These are phyloP conservation scores for Vitis labrusca DNA, from an alignment of 164 flowering plant genomes.

Conservation along the genomic window DNA sequence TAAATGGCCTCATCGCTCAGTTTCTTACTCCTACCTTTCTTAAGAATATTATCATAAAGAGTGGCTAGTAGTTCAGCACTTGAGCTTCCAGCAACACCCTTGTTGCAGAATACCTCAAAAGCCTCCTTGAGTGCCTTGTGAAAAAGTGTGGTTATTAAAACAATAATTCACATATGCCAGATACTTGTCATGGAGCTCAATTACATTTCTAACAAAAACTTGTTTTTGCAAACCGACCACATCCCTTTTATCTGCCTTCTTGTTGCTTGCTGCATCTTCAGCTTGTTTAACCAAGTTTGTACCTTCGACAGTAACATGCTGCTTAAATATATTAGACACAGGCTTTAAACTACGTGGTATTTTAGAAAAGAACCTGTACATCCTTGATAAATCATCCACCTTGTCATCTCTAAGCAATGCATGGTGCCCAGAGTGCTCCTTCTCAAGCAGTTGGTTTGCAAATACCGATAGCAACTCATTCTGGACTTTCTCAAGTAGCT, in stretches of 20 bases:
- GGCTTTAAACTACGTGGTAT: slow-evolving; percentile 80
- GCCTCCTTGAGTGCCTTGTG: slow-evolving; percentile 99
- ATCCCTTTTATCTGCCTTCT: slow-evolving; percentile 86
- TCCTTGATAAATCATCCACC: slow-evolving; percentile 87
- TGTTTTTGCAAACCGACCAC: slow-evolving; percentile 82
- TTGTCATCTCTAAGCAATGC: slow-evolving; percentile 91
- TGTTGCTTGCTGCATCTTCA: slow-evolving; percentile 93
- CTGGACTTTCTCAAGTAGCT: slow-evolving; percentile 76
- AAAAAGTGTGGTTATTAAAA: slow-evolving; percentile 79
- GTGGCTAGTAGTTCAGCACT: slow-evolving; percentile 92
- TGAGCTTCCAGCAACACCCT: slow-evolving; percentile 84
- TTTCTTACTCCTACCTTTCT: slow-evolving; percentile 96
- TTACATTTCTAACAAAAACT: slow-evolving; percentile 90
- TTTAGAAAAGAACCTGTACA: slow-evolving; percentile 81
- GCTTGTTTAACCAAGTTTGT: slow-evolving; percentile 91
- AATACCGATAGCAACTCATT: slow-evolving; percentile 49
- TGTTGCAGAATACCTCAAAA: slow-evolving; percentile 90
- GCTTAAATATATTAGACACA: slow-evolving; percentile 76
- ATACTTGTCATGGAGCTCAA: slow-evolving; percentile 93
- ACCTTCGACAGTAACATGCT: slow-evolving; percentile 96
- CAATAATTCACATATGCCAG: slow-evolving; percentile 75
- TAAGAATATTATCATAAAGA: slow-evolving; percentile 89
- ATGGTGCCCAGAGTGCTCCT: slow-evolving; percentile 93
- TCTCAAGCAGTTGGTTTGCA: slow-evolving; percentile 80
- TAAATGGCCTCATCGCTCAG: slow-evolving; percentile 94